Evolutionary conservation across 2,329 filamentous ascomycete species (phyloP), one percentile per base, ranked within the genome.

Genomic region (Aspergillus uvarum): DNA sequence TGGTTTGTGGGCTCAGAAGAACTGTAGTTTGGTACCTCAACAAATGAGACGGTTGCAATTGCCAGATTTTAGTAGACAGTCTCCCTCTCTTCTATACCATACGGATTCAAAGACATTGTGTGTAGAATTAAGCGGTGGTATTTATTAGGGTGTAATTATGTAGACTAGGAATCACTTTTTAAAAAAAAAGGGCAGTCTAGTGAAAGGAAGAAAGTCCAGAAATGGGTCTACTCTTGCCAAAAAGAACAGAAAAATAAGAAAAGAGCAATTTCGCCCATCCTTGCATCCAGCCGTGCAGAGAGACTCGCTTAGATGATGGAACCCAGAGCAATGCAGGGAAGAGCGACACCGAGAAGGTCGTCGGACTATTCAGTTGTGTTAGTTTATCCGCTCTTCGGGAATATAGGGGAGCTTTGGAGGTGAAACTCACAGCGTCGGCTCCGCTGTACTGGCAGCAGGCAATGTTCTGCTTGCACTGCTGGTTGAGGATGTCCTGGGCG

Each of bases 401-500:
- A 14, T 19, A n/a, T 19, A 7, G 26, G n/a, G 4, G 8, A 3
- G 7, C 8, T 31, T 2, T 16, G 4, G 47, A 1, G 11, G 10
- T 2, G 10, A 54, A 51, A 70, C 71, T 63, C 56, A 74, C 70
- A 54, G 72, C 68, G 56, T 60, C 59, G 61, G 63, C 66, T 19
- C 59, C 62, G 48, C 65, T 69, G 62, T 69, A 65, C 63, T 72
- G 69, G 67, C 73, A 76, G 59, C 73, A 75, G 55, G 72, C 73
- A 63, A 75, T 72, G 65, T 75, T 75, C 70, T 74, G 67, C 69
- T 75, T 70, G 68, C 73, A 76, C 67, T 73, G 61, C 65, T 70
- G 66, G 67, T 74, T 73, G 66, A 75, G 60, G 19, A 74, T 53
- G 32, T 75, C 70, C 63, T 72, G 65, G 52, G 71, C 42, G 14